A percentile compares a stretch with the other conserved stretches of the same genome.
These are phyloP conservation scores for Aspergillus melleus DNA, from an alignment of 2,329 filamentous ascomycete species.

Conservation along the genomic window DNA sequence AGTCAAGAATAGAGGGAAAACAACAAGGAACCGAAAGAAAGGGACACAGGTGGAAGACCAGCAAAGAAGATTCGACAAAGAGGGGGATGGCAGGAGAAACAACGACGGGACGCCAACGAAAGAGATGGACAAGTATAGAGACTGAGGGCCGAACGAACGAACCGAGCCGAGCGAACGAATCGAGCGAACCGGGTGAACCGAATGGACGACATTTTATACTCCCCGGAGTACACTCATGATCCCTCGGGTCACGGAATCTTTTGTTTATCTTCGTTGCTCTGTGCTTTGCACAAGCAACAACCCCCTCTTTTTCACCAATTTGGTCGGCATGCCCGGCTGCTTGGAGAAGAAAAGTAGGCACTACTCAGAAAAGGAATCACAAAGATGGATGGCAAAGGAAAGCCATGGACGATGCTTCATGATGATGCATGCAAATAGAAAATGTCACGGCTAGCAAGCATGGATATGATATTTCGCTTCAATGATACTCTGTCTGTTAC, in stretches of 20 bases:
- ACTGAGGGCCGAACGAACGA: not conserved
- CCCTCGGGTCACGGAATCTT: not conserved
- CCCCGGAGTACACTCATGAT: not conserved
- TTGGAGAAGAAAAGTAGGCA: not conserved
- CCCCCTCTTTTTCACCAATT: not conserved
- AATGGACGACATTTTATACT: not conserved
- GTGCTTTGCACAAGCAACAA: not conserved
- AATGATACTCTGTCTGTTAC: not conserved
- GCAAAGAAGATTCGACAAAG: too few relatives aligned
- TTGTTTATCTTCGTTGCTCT: not conserved
- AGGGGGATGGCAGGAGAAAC: too few relatives aligned
- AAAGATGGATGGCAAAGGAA: not conserved
- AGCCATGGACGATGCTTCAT: not conserved
- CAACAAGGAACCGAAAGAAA: too few relatives aligned
- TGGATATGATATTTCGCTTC: too few relatives aligned
- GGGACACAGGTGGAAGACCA: too few relatives aligned
- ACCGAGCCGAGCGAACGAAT: not conserved
- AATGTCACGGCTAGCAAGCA: too few relatives aligned
- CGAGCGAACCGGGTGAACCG: not conserved
- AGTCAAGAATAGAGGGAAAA: too few relatives aligned
- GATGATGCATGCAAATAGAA: too few relatives aligned
- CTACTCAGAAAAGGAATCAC: not conserved
- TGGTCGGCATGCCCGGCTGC: not conserved
- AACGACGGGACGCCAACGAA: too few relatives aligned
- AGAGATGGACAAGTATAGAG: too few relatives aligned